Evolutionary conservation across 83 land plant genomes (phyloP).

Genomic region (Isoetes engelmannii): DNA sequence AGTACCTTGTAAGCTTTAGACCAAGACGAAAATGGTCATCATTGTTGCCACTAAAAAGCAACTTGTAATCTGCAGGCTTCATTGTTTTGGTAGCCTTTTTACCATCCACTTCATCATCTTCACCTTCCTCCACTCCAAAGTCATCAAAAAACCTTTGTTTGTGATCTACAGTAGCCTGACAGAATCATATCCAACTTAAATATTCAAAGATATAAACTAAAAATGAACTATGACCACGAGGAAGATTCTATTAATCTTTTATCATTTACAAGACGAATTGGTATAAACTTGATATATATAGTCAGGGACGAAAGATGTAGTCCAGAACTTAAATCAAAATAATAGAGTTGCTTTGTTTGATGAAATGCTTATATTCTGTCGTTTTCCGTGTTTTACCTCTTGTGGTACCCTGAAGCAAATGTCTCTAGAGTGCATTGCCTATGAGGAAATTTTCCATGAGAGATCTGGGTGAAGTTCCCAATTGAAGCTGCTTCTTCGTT

Average conservation of each 20-base stretch:
- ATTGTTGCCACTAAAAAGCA: slow-evolving; percentile 71
- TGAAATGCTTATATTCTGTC: too few species aligned
- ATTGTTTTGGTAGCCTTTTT: slow-evolving; percentile 29
- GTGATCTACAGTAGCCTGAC: slow-evolving; percentile 55
- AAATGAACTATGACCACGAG: background rate
- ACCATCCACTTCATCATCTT: slow-evolving; percentile 19
- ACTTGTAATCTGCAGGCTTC: slow-evolving; percentile 73
- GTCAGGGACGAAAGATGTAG: too few species aligned
- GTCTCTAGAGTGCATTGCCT: too few species aligned
- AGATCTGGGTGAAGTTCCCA: too few species aligned
- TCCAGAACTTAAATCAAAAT: too few species aligned
- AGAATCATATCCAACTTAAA: background rate
- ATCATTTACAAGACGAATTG: too few species aligned
- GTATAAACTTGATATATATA: too few species aligned
- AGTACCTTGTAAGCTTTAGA: slow-evolving; percentile 70
- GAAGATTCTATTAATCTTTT: background rate
- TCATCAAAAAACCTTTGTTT: slow-evolving; percentile 60
- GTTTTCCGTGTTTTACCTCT: too few species aligned
- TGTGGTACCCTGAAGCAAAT: too few species aligned
- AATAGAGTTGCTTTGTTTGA: too few species aligned
- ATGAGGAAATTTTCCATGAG: too few species aligned
- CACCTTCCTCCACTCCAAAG: slow-evolving; percentile 60
- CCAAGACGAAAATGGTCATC: slow-evolving; percentile 86
- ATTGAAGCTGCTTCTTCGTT: too few species aligned
- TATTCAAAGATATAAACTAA: background rate